phyloP scores from a whole-genome alignment of 2,329 filamentous ascomycete species.

The Knoxdaviesia capensis region DNA sequence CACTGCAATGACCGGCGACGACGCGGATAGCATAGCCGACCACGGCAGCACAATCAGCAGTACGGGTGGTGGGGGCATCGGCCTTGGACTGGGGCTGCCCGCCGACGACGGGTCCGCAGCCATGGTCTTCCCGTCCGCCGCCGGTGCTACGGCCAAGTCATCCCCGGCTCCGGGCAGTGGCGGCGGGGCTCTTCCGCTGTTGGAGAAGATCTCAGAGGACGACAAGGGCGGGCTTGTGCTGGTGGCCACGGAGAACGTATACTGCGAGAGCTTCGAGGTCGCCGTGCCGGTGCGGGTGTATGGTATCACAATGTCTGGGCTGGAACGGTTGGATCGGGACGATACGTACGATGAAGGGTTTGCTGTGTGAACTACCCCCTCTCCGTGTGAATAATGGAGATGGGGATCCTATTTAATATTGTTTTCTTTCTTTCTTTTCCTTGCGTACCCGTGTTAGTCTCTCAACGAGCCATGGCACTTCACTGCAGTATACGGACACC shows the following conservation, averaged over 20 bases:
- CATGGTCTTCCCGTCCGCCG: no score
- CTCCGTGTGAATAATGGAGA: neutral
- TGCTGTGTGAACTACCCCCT: constrained; percentile 11
- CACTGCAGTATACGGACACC: no score
- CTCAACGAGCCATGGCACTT: no score
- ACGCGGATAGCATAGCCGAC: no score
- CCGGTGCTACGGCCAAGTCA: no score
- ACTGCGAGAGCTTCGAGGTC: constrained; percentile 82
- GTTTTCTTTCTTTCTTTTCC: constrained; percentile 2
- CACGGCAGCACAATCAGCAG: neutral
- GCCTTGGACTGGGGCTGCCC: no score
- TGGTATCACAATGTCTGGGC: constrained; percentile 35
- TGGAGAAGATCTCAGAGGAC: constrained; percentile 63
- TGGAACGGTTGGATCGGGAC: constrained; percentile 35
- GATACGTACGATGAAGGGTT: constrained; percentile 28
- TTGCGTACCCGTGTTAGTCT: neutral
- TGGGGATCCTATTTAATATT: neutral
- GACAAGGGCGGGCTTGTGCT: constrained; percentile 55
- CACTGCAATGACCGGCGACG: no score
- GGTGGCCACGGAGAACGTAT: constrained; percentile 56
- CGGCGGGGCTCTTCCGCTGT: constrained; percentile 24
- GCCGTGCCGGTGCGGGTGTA: constrained; percentile 71
- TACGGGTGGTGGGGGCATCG: neutral
- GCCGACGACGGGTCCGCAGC: no score
- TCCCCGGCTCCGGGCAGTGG: no score